phyloP scores from a whole-genome alignment of 352 stramenopile species.

The Pythium aphanidermatum region DNA sequence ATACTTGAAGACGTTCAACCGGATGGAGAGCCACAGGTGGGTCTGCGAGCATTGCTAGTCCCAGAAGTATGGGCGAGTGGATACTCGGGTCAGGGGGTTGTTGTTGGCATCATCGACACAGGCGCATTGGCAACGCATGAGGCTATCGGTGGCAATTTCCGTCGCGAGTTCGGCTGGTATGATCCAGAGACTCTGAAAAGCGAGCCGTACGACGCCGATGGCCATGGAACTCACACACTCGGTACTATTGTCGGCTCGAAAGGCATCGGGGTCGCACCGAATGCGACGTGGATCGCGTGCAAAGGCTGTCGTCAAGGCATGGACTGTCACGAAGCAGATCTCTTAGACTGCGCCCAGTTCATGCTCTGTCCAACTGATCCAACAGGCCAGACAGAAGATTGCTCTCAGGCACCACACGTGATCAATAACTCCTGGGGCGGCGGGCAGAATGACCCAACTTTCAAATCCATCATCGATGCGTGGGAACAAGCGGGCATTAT shows the following conservation, averaged over 20 bases:
- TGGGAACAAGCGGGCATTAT: conserved; percentile 22
- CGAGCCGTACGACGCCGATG: conserved; percentile 7
- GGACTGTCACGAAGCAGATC: neutral
- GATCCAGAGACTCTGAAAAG: conserved; percentile 11
- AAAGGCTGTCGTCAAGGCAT: neutral
- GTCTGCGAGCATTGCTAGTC: conserved; percentile 3
- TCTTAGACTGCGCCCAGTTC: conserved; percentile 10
- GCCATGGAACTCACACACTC: conserved; percentile 9
- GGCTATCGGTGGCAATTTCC: conserved; percentile 13
- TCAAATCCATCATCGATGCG: conserved; percentile 2
- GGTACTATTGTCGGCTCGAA: conserved; percentile 2
- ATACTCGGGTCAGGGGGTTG: conserved; percentile 6
- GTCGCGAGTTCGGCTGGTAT: conserved; percentile 19
- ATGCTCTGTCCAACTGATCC: conserved; percentile 12
- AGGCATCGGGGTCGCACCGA: conserved; percentile 7
- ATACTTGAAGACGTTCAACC: too few species aligned
- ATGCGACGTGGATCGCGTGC: conserved; percentile 4
- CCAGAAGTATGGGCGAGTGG: conserved; percentile 9
- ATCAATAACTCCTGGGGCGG: conserved; percentile 24
- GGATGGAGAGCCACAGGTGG: too few species aligned
- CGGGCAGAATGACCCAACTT: conserved; percentile 3
- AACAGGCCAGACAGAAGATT: conserved; percentile 7
- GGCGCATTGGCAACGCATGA: conserved; percentile 9
- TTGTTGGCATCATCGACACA: conserved; percentile 15
- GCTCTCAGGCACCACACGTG: conserved; percentile 17